Base-by-base conservation (phyloP, 805 yeast species). In the Candida sakaeoensis region DNA sequence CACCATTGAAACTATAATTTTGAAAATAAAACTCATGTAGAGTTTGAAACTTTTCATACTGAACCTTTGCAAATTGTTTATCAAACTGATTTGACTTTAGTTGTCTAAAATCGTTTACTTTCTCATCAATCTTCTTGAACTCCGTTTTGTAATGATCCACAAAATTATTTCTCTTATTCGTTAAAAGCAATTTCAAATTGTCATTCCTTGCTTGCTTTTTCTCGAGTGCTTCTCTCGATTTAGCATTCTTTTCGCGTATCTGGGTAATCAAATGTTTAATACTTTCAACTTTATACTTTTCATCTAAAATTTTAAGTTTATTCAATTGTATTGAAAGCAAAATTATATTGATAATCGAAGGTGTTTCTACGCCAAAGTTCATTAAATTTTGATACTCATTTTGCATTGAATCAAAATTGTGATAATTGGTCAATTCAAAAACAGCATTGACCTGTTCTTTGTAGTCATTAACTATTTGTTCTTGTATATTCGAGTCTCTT, bases 251-350 rank as follows among this genome's bases (percentile, higher is more conserved):
- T 8, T 15, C 30, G 21, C 38, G n/a, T 6, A 39, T 27, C n/a
- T 37, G 25, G 3, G 13, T 21, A 9, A 29, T 36, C 3, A 46
- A 31, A 23, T 31, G 37, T n/a, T 38, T 30, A 5, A 51, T 46
- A 17, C 53, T 48, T 18, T 43, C 42, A 8, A 48, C 39, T 17
- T 43, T 43, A 18, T 46, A 36, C 12, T 48, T 51, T 23, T 46
- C n/a, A 32, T 47, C 43, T 12, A 50, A 18, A 1, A 50, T 24
- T 27, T 58, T 56, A 12, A 64, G 49, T 42, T 59, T 65, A 24
- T 56, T 53, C 30, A 68, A 50, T 36, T 63, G 68, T 4, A 60
- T 41, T 2, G 65, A 51, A 8, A 68, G 43, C 12, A 49, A 39
- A 14, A 55, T 52, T 3, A 63, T 50, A 16, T 60, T 47, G 19